phyloP scores from a whole-genome alignment of 2,329 filamentous ascomycete species.

The Colletotrichum orchidophilum region DNA sequence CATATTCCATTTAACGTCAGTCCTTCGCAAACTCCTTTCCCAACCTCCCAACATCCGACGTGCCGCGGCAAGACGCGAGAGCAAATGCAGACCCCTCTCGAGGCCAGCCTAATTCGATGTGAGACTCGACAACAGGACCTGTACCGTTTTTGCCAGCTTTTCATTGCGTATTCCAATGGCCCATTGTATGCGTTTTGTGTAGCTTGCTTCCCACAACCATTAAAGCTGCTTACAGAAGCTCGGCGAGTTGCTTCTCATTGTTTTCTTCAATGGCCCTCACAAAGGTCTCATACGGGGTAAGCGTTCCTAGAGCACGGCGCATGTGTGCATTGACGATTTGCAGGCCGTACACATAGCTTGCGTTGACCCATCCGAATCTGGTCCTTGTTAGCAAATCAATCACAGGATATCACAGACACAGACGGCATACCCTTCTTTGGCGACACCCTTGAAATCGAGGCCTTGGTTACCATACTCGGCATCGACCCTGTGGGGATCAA shows the following conservation, averaged over 20 bases:
- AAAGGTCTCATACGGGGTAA: constrained; percentile 88
- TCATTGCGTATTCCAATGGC: not conserved
- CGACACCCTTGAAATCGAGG: constrained; percentile 92
- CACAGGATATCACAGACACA: not conserved
- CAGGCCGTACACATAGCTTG: constrained; percentile 94
- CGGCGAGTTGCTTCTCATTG: constrained; percentile 62
- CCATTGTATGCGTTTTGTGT: not conserved
- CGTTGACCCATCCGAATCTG: constrained; percentile 99
- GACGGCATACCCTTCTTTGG: constrained; percentile 86
- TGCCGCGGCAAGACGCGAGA: constrained; percentile 8
- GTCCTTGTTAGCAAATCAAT: constrained; percentile 40
- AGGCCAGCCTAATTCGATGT: not conserved
- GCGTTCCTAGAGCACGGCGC: constrained; percentile 85
- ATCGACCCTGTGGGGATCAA: constrained; percentile 92
- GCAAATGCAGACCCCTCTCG: not conserved
- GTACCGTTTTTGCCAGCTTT: constrained; percentile 21
- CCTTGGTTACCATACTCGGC: constrained; percentile 99
- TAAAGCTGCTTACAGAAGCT: constrained; percentile 43
- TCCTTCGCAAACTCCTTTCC: constrained; percentile 14
- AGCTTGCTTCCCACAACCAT: not conserved
- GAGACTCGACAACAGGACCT: constrained; percentile 1
- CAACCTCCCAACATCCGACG: not conserved
- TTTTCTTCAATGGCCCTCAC: constrained; percentile 71
- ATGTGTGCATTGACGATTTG: constrained; percentile 90
- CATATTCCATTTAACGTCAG: not conserved